Conservation (phyloP, 1,284 basidiomycete species). For the Calocybe gambosa region DNA sequence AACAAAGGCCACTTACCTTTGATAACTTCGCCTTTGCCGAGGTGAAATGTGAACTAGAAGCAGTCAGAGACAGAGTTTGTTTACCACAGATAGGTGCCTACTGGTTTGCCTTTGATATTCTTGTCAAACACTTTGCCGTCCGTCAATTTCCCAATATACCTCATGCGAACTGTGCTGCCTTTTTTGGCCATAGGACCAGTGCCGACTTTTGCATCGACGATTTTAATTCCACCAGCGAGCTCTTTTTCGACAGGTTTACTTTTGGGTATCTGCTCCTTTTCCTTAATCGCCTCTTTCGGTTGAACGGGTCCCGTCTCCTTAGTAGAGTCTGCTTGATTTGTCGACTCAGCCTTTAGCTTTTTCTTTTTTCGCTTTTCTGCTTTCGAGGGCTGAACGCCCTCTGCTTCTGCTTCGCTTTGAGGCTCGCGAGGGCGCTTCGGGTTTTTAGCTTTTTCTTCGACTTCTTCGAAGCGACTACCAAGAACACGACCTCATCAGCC, state of each 20-base stretch:
- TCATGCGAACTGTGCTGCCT: slow-evolving; percentile 81
- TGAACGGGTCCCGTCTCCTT: slow-evolving; percentile 33
- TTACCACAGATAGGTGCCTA: slow-evolving; percentile 29
- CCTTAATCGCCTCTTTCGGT: slow-evolving; percentile 25
- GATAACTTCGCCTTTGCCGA: slow-evolving; percentile 90
- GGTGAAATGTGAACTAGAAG: slow-evolving; percentile 72
- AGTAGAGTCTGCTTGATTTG: slow-evolving; percentile 29
- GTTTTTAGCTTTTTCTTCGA: slow-evolving; percentile 32
- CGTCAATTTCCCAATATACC: slow-evolving; percentile 85
- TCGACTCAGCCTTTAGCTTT: slow-evolving; percentile 30
- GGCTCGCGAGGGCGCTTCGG: slow-evolving; percentile 62
- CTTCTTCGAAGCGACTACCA: slow-evolving; percentile 63
- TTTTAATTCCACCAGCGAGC: slow-evolving; percentile 71
- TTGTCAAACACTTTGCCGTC: slow-evolving; percentile 87
- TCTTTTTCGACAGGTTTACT: slow-evolving; percentile 38
- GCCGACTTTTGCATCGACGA: slow-evolving; percentile 76
- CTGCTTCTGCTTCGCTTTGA: slow-evolving; percentile 31
- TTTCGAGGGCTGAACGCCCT: slow-evolving; percentile 40
- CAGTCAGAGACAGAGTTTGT: slow-evolving; percentile 8
- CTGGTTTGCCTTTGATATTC: slow-evolving; percentile 85
- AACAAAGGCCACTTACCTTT: slow-evolving; percentile 46
- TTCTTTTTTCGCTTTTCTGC: slow-evolving; percentile 75
- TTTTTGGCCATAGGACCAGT: slow-evolving; percentile 81
- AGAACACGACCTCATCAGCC: neutral
- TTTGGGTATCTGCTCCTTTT: slow-evolving; percentile 31